A percentile compares a stretch with the other conserved stretches of the same genome.
Evolutionary conservation across 2,329 filamentous ascomycete genomes (phyloP).

Genomic region (Aspergillus oerlinghausenensis): DNA sequence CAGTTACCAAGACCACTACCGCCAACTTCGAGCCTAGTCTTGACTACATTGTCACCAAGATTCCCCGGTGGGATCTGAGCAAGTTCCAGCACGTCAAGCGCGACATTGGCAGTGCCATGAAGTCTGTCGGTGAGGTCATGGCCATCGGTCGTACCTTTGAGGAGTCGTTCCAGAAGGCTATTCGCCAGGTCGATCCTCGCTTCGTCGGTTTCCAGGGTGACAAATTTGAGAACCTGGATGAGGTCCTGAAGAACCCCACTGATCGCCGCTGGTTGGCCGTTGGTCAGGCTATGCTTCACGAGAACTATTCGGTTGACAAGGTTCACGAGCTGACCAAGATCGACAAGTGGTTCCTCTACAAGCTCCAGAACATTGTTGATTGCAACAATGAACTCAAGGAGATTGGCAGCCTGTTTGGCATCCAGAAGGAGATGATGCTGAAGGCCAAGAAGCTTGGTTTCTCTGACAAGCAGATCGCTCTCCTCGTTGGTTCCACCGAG

Average conservation of each 20-base stretch:
- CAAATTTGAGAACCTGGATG: conserved; percentile 88
- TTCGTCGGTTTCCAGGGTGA: conserved; percentile 93
- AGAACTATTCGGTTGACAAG: conserved; percentile 87
- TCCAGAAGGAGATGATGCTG: conserved; percentile 83
- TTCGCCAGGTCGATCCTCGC: conserved; percentile 89
- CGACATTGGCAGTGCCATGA: conserved; percentile 97
- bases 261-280: conserved; percentile 97
- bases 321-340: conserved; percentile 96
- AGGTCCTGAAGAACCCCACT: conserved; percentile 83
- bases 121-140: conserved; percentile 99
- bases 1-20: conserved; percentile 96
- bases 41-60: conserved; percentile 98
- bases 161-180: conserved; percentile 98
- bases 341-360: conserved; percentile 99
- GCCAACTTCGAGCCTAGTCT: conserved; percentile 97
- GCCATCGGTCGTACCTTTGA: conserved; percentile 97
- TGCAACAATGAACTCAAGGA: conserved; percentile 81
- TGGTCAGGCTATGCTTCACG: conserved; percentile 95
- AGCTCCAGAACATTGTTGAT: conserved; percentile 95
- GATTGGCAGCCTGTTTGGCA: conserved; percentile 72
- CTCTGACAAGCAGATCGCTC: conserved; percentile 91
- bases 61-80: conserved; percentile 94
- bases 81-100: conserved; percentile 99
- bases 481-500: conserved; percentile 78
- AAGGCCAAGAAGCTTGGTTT: conserved; percentile 98